These are phyloP conservation scores for Cutaneotrichosporon arboriforme DNA, from an alignment of 1,284 basidiomycete genomes.

Conservation along the genomic window DNA sequence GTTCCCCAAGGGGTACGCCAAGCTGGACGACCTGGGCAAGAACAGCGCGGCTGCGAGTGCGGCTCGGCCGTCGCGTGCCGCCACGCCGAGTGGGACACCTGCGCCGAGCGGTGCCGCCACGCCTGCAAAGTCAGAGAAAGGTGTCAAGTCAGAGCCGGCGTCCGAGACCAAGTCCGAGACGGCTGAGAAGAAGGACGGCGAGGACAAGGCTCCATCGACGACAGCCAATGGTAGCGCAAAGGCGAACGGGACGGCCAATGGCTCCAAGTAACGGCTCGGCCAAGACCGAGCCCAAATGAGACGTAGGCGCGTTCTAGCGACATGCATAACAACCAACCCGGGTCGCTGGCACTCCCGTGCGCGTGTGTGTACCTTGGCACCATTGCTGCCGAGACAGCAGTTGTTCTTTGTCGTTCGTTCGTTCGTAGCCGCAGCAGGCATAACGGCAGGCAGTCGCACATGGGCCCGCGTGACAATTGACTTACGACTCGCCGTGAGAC, in stretches of 20 bases:
- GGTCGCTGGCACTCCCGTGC: too few relatives aligned
- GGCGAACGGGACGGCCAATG: background rate
- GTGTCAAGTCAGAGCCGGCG: background rate
- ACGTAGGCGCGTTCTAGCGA: too few relatives aligned
- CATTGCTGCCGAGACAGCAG: too few relatives aligned
- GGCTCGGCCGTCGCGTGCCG: conserved; percentile 7
- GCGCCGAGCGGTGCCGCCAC: background rate
- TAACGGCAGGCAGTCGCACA: too few relatives aligned
- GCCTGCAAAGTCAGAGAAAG: background rate
- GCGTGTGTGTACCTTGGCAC: too few relatives aligned
- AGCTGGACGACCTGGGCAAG: conserved; percentile 13
- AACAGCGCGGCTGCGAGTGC: background rate
- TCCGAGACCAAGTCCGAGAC: conserved; percentile 6
- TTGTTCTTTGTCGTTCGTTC: too few relatives aligned
- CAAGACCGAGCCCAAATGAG: background rate
- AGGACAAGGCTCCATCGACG: too few relatives aligned
- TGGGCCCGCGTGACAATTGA: too few relatives aligned
- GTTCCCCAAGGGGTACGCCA: conserved; percentile 17
- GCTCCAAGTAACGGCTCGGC: background rate
- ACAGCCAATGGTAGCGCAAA: background rate
- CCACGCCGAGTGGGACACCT: conserved; percentile 2
- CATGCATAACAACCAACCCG: too few relatives aligned
- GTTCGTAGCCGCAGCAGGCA: too few relatives aligned
- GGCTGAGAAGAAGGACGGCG: background rate
- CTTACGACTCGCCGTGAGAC: too few relatives aligned